Conservation (phyloP, 805 yeast genomes). For the Nakazawaea ishiwadae region DNA sequence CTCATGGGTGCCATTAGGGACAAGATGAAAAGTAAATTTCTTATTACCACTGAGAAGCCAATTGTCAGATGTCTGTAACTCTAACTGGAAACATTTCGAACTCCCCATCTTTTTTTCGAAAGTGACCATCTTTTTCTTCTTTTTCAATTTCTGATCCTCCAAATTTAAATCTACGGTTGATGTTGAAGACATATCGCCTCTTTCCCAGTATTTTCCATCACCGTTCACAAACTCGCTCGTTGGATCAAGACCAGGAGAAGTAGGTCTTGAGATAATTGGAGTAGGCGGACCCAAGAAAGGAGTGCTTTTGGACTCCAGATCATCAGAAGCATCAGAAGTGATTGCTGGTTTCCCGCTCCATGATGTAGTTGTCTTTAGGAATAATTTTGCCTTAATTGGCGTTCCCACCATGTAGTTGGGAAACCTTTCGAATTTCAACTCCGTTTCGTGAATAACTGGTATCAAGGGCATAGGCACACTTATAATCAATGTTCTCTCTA, state of each 20-base stretch:
- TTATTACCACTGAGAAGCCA: slow-evolving; percentile 82
- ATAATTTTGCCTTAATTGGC: slow-evolving; percentile 43
- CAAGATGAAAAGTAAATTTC: slow-evolving; percentile 42
- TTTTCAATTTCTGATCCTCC: slow-evolving; percentile 8
- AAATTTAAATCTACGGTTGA: slow-evolving; percentile 10
- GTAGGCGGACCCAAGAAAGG: slow-evolving; percentile 6
- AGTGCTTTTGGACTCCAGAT: background rate
- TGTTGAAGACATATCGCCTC: slow-evolving; percentile 3
- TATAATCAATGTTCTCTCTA: slow-evolving; percentile 26
- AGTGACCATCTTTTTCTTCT: slow-evolving; percentile 24
- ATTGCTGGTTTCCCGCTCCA: slow-evolving; percentile 31
- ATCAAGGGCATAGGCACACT: slow-evolving; percentile 60
- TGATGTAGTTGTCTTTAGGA: slow-evolving; percentile 36
- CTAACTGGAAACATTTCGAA: slow-evolving; percentile 13
- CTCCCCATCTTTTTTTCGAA: slow-evolving; percentile 18
- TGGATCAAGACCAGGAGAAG: slow-evolving; percentile 10
- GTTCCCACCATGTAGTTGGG: slow-evolving; percentile 57
- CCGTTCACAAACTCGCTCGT: slow-evolving; percentile 5
- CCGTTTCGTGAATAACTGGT: slow-evolving; percentile 56
- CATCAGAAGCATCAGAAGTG: background rate
- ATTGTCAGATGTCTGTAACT: slow-evolving; percentile 40
- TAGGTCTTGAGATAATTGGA: slow-evolving; percentile 5
- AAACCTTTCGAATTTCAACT: slow-evolving; percentile 34
- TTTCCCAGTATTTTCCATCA: slow-evolving; percentile 4
- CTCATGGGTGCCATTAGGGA: slow-evolving; percentile 12